Conservation (phyloP, 352 stramenopile genomes). For the Globisporangium nunn region DNA sequence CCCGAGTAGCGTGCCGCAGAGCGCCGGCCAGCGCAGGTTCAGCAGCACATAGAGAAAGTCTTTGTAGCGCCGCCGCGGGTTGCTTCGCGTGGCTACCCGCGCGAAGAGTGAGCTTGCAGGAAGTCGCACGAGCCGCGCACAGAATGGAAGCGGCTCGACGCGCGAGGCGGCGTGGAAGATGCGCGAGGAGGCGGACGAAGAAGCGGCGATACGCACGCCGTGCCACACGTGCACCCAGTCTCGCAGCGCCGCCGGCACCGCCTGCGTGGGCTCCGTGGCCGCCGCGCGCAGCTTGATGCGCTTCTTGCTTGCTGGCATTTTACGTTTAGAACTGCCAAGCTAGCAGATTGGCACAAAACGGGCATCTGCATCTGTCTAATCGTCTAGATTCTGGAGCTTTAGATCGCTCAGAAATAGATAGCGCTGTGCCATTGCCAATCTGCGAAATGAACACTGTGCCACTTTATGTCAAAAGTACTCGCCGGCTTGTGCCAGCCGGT, state of each 20-base stretch:
- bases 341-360: too few species aligned
- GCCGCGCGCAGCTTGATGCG: slow-evolving; percentile 53
- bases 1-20: slow-evolving; percentile 47
- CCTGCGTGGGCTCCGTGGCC: slow-evolving; percentile 37
- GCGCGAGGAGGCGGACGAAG: slow-evolving; percentile 6
- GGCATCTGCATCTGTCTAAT: too few species aligned
- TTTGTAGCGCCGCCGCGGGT: slow-evolving; percentile 70
- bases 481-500: too few species aligned
- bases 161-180: slow-evolving; percentile 69
- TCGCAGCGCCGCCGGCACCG: slow-evolving; percentile 46
- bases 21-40: slow-evolving; percentile 76
- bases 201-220: slow-evolving; percentile 43
- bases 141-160: slow-evolving; percentile 57
- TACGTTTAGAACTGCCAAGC: background rate
- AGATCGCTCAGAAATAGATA: too few species aligned
- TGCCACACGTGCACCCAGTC: slow-evolving; percentile 84
- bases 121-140: slow-evolving; percentile 60
- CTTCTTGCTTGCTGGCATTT: slow-evolving; percentile 75
- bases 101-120: slow-evolving; percentile 72
- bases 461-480: too few species aligned
- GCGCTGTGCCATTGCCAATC: too few species aligned
- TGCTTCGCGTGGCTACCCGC: slow-evolving; percentile 41
- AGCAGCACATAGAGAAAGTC: slow-evolving; percentile 80
- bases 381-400: too few species aligned
- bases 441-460: too few species aligned